Evolutionary conservation across 2,329 filamentous ascomycete genomes (phyloP).

Genomic region (Verticillium nonalfalfae): DNA sequence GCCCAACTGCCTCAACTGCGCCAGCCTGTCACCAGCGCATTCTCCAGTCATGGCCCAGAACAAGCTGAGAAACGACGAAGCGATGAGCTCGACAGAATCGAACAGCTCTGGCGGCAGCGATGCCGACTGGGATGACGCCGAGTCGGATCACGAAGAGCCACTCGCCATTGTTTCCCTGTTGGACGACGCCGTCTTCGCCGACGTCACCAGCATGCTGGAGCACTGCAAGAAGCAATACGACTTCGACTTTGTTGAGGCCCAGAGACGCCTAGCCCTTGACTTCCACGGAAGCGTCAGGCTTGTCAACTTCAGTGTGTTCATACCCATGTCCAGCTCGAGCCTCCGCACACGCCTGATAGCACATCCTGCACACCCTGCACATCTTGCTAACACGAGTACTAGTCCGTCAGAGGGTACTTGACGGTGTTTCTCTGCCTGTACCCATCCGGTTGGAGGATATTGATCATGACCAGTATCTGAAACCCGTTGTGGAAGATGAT

Average conservation of each 20-base stretch:
- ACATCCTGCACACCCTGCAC: background rate
- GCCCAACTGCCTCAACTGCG: background rate
- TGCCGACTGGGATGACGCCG: constrained; percentile 46
- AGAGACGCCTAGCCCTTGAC: constrained; percentile 55
- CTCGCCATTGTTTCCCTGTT: constrained; percentile 62
- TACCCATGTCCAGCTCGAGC: background rate
- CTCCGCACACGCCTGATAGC: background rate
- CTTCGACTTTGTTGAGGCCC: constrained; percentile 60
- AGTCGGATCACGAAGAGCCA: constrained; percentile 56
- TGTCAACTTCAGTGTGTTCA: constrained; percentile 56
- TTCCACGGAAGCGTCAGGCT: constrained; percentile 70
- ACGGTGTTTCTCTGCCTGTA: constrained; percentile 40
- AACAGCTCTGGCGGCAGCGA: constrained; percentile 25
- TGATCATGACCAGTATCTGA: constrained; percentile 73
- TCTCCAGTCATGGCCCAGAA: constrained; percentile 1
- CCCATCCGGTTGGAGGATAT: constrained; percentile 58
- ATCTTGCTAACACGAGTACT: background rate
- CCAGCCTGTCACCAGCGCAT: background rate
- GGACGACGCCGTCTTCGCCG: constrained; percentile 58
- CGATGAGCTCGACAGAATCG: constrained; percentile 6
- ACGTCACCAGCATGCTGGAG: constrained; percentile 58
- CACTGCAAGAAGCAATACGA: constrained; percentile 60
- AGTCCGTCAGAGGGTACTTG: constrained; percentile 42
- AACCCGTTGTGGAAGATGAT: constrained; percentile 83
- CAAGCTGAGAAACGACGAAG: constrained; percentile 1